Percentiles rank a stretch among this genome's conserved stretches.
Conservation (phyloP, 2,329 filamentous ascomycete species). For the Fusarium siculi region DNA sequence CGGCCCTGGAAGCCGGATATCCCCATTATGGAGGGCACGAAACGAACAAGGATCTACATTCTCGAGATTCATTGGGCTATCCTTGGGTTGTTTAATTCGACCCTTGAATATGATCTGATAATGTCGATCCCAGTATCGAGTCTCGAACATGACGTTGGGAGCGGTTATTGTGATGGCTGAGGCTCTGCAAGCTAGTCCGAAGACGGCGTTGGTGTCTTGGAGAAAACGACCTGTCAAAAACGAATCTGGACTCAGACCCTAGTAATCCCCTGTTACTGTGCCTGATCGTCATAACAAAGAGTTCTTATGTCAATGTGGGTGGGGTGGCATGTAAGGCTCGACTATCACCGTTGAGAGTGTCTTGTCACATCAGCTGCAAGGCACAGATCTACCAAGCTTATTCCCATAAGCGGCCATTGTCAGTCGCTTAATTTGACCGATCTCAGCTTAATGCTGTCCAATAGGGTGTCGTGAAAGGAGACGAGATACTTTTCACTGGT, state of each 20-base stretch:
- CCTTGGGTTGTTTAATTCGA: fast-evolving
- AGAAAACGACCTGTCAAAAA: neutral
- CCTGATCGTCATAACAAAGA: neutral
- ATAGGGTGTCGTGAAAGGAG: too few relatives aligned
- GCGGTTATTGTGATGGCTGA: neutral
- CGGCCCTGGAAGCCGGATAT: neutral
- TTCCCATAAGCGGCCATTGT: neutral
- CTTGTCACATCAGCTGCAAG: neutral
- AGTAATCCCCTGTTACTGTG: neutral
- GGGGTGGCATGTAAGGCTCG: neutral
- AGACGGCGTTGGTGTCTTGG: neutral
- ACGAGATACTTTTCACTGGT: neutral
- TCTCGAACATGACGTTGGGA: neutral
- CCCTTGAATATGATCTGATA: neutral
- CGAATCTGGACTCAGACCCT: neutral
- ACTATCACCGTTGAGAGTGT: constrained; percentile 1
- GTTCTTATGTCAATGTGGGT: neutral
- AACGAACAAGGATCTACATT: neutral
- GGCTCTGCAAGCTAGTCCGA: constrained; percentile 1
- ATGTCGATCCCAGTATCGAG: neutral
- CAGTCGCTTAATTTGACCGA: neutral
- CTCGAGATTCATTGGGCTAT: neutral
- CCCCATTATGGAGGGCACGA: neutral
- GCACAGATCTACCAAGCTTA: constrained; percentile 19
- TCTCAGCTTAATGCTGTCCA: neutral